Conservation (phyloP, 257 asterid genomes). For the Przewalskia tangutica region DNA sequence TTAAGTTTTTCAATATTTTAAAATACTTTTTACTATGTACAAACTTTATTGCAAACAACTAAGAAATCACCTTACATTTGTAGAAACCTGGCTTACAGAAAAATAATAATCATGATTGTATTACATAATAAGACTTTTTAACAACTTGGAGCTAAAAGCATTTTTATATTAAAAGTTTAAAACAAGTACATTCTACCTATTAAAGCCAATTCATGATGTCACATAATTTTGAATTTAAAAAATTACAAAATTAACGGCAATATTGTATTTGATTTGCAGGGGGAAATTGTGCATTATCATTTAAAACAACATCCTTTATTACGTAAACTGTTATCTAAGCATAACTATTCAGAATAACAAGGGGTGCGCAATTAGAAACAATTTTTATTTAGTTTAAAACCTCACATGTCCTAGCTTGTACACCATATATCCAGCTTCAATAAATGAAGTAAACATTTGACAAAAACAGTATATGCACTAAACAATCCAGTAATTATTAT, state of each 20-base stretch:
- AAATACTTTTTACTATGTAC: neutral
- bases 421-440: neutral
- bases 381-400: neutral
- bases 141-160: neutral
- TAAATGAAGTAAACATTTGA: neutral
- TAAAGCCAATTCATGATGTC: neutral
- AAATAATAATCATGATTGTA: neutral
- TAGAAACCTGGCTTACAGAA: neutral
- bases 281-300: neutral
- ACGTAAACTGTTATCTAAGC: neutral
- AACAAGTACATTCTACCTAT: neutral
- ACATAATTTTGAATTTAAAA: neutral
- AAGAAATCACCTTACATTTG: neutral
- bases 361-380: neutral
- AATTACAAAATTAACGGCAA: neutral
- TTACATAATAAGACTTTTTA: neutral
- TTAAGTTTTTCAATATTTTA: too few relatives aligned
- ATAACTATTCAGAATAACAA: neutral
- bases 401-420: neutral
- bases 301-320: neutral
- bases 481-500: neutral
- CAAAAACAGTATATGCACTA: neutral
- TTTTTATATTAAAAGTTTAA: too few relatives aligned
- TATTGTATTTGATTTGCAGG: neutral
- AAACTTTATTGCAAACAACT: neutral